phyloP scores from a whole-genome alignment of 306 rosid genomes.

The Prunus mume region DNA sequence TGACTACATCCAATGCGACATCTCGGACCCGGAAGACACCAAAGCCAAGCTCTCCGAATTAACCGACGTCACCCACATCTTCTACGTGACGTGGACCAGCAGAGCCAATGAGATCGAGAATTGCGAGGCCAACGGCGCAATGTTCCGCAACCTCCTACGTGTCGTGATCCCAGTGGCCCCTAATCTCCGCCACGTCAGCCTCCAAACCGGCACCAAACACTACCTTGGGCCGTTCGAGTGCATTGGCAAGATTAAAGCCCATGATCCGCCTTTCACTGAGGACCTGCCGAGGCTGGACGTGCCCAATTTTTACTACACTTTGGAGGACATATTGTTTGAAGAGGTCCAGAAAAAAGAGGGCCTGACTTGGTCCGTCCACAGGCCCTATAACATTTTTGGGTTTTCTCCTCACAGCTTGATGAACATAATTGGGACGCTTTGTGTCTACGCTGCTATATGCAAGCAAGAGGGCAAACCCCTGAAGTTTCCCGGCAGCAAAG shows the following conservation, averaged over 20 bases:
- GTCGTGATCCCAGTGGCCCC: constrained; percentile 54
- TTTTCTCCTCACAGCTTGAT: constrained; percentile 62
- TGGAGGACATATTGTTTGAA: constrained; percentile 51
- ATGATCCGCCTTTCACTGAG: constrained; percentile 60
- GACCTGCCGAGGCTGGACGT: constrained; percentile 48
- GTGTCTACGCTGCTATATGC: constrained; percentile 60
- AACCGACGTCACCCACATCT: constrained; percentile 63
- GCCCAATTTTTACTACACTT: constrained; percentile 54
- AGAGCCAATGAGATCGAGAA: constrained; percentile 46
- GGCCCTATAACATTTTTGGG: constrained; percentile 52
- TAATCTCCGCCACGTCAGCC: constrained; percentile 59
- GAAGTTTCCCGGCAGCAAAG: constrained; percentile 50
- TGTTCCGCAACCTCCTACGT: constrained; percentile 51
- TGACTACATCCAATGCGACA: constrained; percentile 66
- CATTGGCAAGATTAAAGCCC: constrained; percentile 20
- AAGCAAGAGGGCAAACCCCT: constrained; percentile 54
- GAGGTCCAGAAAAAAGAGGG: constrained; percentile 41
- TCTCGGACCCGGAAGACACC: constrained; percentile 48
- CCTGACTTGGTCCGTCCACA: constrained; percentile 55
- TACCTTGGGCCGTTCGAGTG: constrained; percentile 47
- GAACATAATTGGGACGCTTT: constrained; percentile 45
- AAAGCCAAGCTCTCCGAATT: constrained; percentile 50
- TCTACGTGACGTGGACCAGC: constrained; percentile 56
- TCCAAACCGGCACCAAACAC: constrained; percentile 59
- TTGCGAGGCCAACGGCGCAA: constrained; percentile 53